These are phyloP conservation scores for Monosporascus sp. DNA, from an alignment of 2,329 filamentous ascomycete genomes.

Conservation along the genomic window DNA sequence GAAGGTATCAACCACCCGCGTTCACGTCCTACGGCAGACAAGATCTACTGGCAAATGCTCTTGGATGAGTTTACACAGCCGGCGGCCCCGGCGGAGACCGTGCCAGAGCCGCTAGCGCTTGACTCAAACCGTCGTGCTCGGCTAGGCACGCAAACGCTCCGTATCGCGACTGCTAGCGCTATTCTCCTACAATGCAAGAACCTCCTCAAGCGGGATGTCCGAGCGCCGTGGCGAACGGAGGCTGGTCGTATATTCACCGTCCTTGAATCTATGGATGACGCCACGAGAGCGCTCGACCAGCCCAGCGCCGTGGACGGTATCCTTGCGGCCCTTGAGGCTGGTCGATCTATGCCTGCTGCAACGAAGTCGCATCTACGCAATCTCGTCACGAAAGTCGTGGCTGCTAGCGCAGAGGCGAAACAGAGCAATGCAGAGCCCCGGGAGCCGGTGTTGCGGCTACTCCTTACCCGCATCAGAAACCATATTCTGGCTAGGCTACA, in stretches of 20 bases:
- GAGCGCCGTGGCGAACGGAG: conserved; percentile 71
- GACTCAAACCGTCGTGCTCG: conserved; percentile 59
- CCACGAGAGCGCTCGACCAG: conserved; percentile 40
- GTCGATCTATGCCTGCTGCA: conserved; percentile 58
- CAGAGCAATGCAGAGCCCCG: conserved; percentile 36
- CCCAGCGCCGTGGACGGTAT: conserved; percentile 50
- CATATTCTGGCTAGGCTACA: conserved; percentile 62
- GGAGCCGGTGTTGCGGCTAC: conserved; percentile 58
- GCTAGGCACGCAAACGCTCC: conserved; percentile 51
- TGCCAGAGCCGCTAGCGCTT: conserved; percentile 70
- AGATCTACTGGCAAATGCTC: conserved; percentile 71
- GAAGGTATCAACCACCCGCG: conserved; percentile 58
- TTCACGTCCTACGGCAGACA: conserved; percentile 60
- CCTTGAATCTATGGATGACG: conserved; percentile 49
- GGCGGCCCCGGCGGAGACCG: conserved; percentile 44
- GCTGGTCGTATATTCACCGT: conserved; percentile 65
- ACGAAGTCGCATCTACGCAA: conserved; percentile 55
- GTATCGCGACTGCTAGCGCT: conserved; percentile 67
- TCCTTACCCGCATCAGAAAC: conserved; percentile 61
- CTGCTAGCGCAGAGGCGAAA: conserved; percentile 43
- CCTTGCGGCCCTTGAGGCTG: conserved; percentile 58
- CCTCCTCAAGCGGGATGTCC: conserved; percentile 73
- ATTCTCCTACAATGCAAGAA: conserved; percentile 79
- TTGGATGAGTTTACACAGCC: conserved; percentile 70
- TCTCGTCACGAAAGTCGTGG: conserved; percentile 51